Conservation (phyloP, 2,329 filamentous ascomycete species). For the Colletotrichum chlorophyti region DNA sequence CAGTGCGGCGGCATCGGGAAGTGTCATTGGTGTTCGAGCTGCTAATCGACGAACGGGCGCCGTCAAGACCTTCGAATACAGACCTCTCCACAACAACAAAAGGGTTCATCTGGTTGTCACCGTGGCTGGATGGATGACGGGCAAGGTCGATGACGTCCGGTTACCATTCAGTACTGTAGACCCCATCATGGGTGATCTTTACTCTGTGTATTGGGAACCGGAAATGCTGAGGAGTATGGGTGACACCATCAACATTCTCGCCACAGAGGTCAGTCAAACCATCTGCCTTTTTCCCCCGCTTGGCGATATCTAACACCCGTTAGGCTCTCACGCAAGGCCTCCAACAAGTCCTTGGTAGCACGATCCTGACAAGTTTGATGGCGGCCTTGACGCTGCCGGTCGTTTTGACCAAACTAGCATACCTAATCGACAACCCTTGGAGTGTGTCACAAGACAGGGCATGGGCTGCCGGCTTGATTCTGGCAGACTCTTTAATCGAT, state of each 20-base stretch:
- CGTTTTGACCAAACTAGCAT: conserved; percentile 90
- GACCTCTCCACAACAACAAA: conserved; percentile 97
- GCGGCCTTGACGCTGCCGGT: conserved; percentile 91
- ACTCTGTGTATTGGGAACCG: conserved; percentile 96
- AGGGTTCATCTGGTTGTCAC: conserved; percentile 95
- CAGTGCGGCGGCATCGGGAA: conserved; percentile 82
- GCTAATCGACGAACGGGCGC: conserved; percentile 88
- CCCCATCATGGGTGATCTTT: conserved; percentile 97
- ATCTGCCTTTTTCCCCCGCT: neutral
- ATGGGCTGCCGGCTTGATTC: conserved; percentile 85
- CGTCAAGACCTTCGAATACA: conserved; percentile 96
- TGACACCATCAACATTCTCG: conserved; percentile 97
- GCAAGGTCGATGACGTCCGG: conserved; percentile 95
- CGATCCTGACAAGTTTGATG: conserved; percentile 89
- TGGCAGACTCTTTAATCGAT: conserved; percentile 93
- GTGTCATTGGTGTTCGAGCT: conserved; percentile 84
- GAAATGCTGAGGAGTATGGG: conserved; percentile 98
- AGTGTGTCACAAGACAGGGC: conserved; percentile 93
- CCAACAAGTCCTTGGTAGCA: conserved; percentile 92
- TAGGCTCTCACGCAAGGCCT: conserved; percentile 94
- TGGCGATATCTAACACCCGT: conserved; percentile 34
- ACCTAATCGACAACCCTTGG: conserved; percentile 98
- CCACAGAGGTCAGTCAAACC: conserved; percentile 81
- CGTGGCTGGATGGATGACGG: conserved; percentile 97
- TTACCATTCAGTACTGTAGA: conserved; percentile 96